Conservation (phyloP, 768 basidiomycete genomes). For the Amanita exitialis region DNA sequence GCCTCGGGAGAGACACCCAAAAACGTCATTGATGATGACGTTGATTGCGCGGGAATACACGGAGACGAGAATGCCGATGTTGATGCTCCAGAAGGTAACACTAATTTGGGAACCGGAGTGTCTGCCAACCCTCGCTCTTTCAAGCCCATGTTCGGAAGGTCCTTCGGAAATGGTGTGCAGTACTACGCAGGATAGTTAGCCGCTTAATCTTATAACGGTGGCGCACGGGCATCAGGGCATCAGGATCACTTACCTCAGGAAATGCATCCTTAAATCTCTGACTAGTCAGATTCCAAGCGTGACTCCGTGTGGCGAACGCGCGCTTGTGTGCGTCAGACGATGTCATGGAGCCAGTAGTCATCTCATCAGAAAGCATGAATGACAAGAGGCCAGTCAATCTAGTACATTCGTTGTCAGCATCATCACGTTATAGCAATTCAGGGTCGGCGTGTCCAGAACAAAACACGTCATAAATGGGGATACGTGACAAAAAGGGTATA, state of each 20-base stretch:
- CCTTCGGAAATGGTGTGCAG: constrained; percentile 50
- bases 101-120: constrained; percentile 14
- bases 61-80: constrained; percentile 4
- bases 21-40: neutral
- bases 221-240: constrained; percentile 1
- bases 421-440: constrained; percentile 3
- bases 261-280: constrained; percentile 81
- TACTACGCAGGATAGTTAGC: constrained; percentile 36
- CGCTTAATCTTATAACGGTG: neutral
- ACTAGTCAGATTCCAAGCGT: constrained; percentile 77
- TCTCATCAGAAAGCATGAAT: constrained; percentile 94
- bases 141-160: constrained; percentile 92
- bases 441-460: constrained; percentile 5
- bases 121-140: constrained; percentile 52
- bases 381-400: constrained; percentile 90
- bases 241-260: constrained; percentile 55
- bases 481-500: neutral
- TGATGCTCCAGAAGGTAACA: constrained; percentile 8
- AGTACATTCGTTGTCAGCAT: constrained; percentile 9
- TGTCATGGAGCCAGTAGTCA: constrained; percentile 90
- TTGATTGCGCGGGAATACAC: neutral
- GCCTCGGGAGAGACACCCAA: neutral
- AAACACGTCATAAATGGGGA: constrained; percentile 1
- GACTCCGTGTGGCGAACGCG: constrained; percentile 66
- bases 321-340: constrained; percentile 75